Base-by-base conservation (phyloP, 208 protist species). In the Trypanosoma mega region DNA sequence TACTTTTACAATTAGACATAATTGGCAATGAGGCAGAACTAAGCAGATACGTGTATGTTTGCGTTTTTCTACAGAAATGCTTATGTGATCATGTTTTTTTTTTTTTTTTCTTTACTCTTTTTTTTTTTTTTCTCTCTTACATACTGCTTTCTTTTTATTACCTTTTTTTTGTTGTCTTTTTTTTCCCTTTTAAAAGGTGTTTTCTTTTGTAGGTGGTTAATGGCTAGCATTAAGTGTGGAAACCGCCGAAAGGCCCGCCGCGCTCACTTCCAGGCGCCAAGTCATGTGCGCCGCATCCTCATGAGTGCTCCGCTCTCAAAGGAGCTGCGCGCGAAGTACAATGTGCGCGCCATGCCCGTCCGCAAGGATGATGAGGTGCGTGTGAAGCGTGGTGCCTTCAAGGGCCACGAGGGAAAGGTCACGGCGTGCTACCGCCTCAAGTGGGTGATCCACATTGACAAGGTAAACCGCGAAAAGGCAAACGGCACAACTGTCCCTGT, bases 321-420 rank as follows among this genome's bases (percentile, higher is more conserved):
- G 80, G 98, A 99, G 68, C 97, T 99, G 26, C 91, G 97, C 61
- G 85, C 84, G 27, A 99, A 99, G 90, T 97, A 99, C 94, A 93
- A 97, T 72, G 96, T 99, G 21, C 95, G 97, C 62, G 94, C 96
- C 30, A 88, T 99, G 74, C 99, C 99, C 54, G 93, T 99, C 63
- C 96, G 98, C 74, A 99, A 98, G 79, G 98, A 99, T 58, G 99
- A 99, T 74, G 98, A 99, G 85, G 98, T 99, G 46, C 80, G 90
- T 62, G 89, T 97, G 53, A 94, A 96, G 85, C 85, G 87, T 44
- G 99, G 99, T 58, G 78, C 69, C 62, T 92, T 97, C 84, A 99
- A 99, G 88, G 93, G 90, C 37, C 70, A 83, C 41, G 88, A 94
- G 59, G 98, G 98, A 48, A 99, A 99, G 85, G 96, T 99, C 57